Evolutionary conservation across 2,329 filamentous ascomycete genomes (phyloP).

Genomic region (Aspergillus intermedius): DNA sequence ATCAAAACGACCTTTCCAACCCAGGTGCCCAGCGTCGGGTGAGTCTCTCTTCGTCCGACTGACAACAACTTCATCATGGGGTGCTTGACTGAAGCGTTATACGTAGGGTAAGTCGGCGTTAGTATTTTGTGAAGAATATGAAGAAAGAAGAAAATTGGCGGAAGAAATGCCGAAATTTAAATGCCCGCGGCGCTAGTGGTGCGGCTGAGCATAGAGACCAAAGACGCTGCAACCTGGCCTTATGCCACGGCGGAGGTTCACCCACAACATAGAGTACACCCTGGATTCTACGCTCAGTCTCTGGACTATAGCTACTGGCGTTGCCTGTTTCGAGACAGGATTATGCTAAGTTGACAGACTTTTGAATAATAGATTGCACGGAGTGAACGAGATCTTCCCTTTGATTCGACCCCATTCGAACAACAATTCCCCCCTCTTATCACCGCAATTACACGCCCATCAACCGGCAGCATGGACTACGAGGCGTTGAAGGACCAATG

Average conservation of each 20-base stretch:
- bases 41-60: constrained; percentile 59
- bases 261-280: constrained; percentile 25
- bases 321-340: constrained; percentile 23
- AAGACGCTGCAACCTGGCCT: constrained; percentile 42
- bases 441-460: constrained; percentile 17
- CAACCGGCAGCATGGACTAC: constrained; percentile 66
- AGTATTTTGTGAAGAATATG: constrained; percentile 45
- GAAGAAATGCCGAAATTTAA: constrained; percentile 24
- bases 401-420: constrained; percentile 4
- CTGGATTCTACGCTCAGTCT: constrained; percentile 22
- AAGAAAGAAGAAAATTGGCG: constrained; percentile 26
- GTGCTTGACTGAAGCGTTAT: constrained; percentile 42
- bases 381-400: constrained; percentile 13
- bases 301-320: constrained; percentile 25
- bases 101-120: constrained; percentile 40
- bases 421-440: constrained; percentile 15
- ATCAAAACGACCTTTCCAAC: constrained; percentile 59
- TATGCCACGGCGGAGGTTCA: constrained; percentile 29
- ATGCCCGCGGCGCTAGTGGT: constrained; percentile 17
- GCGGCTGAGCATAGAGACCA: constrained; percentile 30
- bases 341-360: constrained; percentile 23
- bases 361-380: constrained; percentile 15
- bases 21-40: constrained; percentile 68
- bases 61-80: constrained; percentile 55
- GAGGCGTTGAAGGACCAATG: constrained; percentile 91